Base-by-base conservation (phyloP, 495 filamentous ascomycete genomes). In the Xanthoparmelia taractica region DNA sequence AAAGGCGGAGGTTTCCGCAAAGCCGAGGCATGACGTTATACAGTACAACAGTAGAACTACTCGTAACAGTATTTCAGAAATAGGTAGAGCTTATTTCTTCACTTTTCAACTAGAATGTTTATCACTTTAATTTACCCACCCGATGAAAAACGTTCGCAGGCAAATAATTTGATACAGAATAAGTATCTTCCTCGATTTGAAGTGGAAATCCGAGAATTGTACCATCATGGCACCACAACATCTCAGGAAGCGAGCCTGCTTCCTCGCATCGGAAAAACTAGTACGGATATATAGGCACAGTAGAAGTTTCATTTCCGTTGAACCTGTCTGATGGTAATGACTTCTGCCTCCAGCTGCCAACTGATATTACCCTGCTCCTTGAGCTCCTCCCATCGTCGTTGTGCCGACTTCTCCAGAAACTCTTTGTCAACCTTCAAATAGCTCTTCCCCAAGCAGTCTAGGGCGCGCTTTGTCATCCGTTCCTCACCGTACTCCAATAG, bases 401-500 rank as follows among this genome's bases (percentile, higher is more conserved):
- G 80, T 23, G 85, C 85, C 71, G 80, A 82, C 61, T 71, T 72
- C 75, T 90, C 85, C 31, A 83, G 68, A 75, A 77, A 83, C 20
- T 61, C 67, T 60, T 83, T 71, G 65, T 89, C 85, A 15, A 89
- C 82, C 48, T 72, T 86, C 65, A 96, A 76, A 73, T 98, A 98
- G 17, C 85, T 81, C 73, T 85, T 81, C 15, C 91, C 90, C 50
- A 97, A 81, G 67, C 91, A 91, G 75, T 91, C 91, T 63, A 97
- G 77, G 61, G 91, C 84, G 64, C 88, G 86, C 67, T 77, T 78
- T 66, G 85, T 79, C 68, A 97, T 78, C 58, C 81, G 75, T 29
- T 84, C 82, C 64, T 89, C 88, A 8, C 89, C 88, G 76, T 82
- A 90, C 68, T 91, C 88, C 80, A 97, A 87, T 40, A 98, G 71